These are phyloP conservation scores for Artemisia annua DNA, from an alignment of 129 eudicot genomes.

Conservation along the genomic window DNA sequence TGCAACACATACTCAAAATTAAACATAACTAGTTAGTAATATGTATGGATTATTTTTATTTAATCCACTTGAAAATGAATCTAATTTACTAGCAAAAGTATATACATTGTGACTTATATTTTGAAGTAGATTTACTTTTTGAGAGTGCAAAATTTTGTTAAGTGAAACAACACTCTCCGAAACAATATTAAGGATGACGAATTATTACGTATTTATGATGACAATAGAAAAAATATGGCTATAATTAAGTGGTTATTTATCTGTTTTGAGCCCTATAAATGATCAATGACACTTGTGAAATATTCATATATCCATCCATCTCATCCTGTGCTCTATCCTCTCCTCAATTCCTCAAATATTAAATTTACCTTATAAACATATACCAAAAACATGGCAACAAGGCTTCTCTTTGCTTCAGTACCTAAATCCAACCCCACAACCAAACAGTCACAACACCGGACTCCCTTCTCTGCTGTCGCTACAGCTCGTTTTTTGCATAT, in stretches of 20 bases:
- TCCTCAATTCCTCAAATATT: neutral
- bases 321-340: neutral
- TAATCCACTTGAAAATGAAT: neutral
- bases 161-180: neutral
- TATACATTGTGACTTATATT: neutral
- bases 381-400: slow-evolving; percentile 28
- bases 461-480: slow-evolving; percentile 35
- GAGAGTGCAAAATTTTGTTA: neutral
- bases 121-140: neutral
- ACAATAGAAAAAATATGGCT: too few relatives aligned
- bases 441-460: slow-evolving; percentile 22
- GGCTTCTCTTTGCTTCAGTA: slow-evolving; percentile 24
- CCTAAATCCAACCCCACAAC: slow-evolving; percentile 31
- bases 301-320: slow-evolving; percentile 10
- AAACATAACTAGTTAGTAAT: too few relatives aligned
- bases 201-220: too few relatives aligned
- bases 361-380: neutral
- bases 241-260: neutral
- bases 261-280: slow-evolving; percentile 19
- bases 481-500: slow-evolving; percentile 4
- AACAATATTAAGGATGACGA: too few relatives aligned
- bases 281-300: neutral
- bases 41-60: too few relatives aligned
- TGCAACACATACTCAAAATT: too few relatives aligned
- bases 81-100: neutral